These are phyloP conservation scores for Lithocarpus polystachyus DNA, from an alignment of 306 rosid genomes.

Conservation along the genomic window DNA sequence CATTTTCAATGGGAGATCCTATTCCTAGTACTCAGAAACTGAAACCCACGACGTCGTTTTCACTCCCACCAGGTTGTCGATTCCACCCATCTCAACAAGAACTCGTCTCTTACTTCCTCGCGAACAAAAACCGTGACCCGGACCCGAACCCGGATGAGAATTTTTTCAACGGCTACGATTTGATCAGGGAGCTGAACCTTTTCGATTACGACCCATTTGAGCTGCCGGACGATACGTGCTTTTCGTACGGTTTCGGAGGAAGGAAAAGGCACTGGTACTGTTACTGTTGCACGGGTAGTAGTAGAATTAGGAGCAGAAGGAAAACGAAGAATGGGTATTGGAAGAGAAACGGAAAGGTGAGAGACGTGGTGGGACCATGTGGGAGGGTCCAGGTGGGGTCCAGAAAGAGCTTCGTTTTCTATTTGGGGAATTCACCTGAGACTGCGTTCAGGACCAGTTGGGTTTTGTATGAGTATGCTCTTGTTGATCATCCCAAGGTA, in stretches of 20 bases:
- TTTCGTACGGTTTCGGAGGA: conserved; percentile 46
- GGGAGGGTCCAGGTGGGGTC: conserved; percentile 49
- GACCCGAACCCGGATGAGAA: not conserved
- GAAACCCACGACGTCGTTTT: conserved; percentile 12
- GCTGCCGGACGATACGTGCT: conserved; percentile 46
- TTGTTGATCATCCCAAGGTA: conserved; percentile 46
- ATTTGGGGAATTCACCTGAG: conserved; percentile 36
- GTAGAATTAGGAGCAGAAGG: conserved; percentile 29
- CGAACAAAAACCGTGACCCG: conserved; percentile 31
- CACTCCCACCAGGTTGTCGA: conserved; percentile 54
- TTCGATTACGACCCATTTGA: conserved; percentile 46
- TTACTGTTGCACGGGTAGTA: conserved; percentile 44
- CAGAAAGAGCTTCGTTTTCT: conserved; percentile 47
- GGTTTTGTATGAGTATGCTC: conserved; percentile 60
- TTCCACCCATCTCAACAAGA: conserved; percentile 64
- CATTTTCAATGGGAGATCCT: conserved; percentile 36
- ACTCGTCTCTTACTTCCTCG: conserved; percentile 49
- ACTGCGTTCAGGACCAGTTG: conserved; percentile 38
- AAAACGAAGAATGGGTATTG: conserved; percentile 56
- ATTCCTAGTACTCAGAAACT: not conserved
- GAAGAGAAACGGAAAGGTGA: conserved; percentile 48
- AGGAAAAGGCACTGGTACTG: conserved; percentile 60
- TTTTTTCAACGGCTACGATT: conserved; percentile 24
- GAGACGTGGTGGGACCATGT: conserved; percentile 21
- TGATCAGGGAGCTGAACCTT: conserved; percentile 53